phyloP scores from a whole-genome alignment of 345 rosid species.

The Psidium guajava region DNA sequence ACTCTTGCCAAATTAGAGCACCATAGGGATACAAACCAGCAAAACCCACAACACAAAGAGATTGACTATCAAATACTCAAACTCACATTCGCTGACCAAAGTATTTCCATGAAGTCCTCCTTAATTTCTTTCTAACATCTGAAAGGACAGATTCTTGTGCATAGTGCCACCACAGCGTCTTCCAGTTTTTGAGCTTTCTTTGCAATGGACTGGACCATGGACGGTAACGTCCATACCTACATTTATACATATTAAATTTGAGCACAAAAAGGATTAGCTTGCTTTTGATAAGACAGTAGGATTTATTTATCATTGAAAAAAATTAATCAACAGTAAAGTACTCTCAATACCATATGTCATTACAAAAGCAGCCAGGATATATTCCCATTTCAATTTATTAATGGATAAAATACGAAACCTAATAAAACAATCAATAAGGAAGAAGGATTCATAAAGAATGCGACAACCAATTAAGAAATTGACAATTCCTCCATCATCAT shows the following conservation, averaged over 20 bases:
- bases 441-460: neutral
- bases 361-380: neutral
- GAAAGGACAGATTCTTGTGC: constrained; percentile 70
- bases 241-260: neutral
- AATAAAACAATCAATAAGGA: neutral
- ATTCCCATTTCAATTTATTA: neutral
- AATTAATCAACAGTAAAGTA: neutral
- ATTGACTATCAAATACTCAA: neutral
- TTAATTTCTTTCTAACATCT: constrained; percentile 62
- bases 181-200: constrained; percentile 65
- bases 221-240: constrained; percentile 87
- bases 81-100: constrained; percentile 72
- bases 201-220: constrained; percentile 48
- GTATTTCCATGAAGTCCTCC: constrained; percentile 82
- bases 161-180: constrained; percentile 78
- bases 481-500: neutral
- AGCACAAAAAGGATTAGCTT: neutral
- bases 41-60: neutral
- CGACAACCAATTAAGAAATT: neutral
- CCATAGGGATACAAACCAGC: neutral
- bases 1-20: neutral
- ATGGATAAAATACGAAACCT: neutral
- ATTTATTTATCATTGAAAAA: neutral
- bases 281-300: neutral
- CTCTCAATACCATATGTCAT: neutral